These are phyloP conservation scores for Pythium pyrilobum DNA, from an alignment of 352 stramenopile genomes.

Conservation along the genomic window DNA sequence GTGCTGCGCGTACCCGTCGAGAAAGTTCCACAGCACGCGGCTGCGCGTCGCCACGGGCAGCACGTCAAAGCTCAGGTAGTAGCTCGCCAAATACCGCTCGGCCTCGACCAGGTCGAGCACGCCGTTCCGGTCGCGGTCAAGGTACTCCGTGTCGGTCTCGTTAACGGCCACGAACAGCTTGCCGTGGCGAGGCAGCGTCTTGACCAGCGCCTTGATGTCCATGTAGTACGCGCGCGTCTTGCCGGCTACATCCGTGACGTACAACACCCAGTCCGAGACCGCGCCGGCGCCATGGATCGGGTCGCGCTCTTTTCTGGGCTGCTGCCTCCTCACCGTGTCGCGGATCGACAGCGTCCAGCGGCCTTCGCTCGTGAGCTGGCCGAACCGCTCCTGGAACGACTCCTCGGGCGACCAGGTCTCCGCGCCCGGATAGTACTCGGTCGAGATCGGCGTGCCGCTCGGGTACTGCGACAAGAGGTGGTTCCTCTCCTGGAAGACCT, in stretches of 20 bases:
- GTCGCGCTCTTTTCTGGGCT: neutral
- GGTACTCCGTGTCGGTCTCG: conserved; percentile 53
- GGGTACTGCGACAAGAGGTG: conserved; percentile 56
- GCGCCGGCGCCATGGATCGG: conserved; percentile 35
- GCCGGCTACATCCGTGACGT: conserved; percentile 58
- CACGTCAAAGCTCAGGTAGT: conserved; percentile 40
- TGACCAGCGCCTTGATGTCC: conserved; percentile 52
- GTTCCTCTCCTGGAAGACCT: conserved; percentile 55
- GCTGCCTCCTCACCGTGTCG: conserved; percentile 21
- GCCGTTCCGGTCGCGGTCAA: conserved; percentile 55
- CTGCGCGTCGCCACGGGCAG: conserved; percentile 32
- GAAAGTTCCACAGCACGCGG: conserved; percentile 41
- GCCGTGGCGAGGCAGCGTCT: conserved; percentile 66
- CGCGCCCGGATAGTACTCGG: conserved; percentile 34
- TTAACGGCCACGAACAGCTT: conserved; percentile 48
- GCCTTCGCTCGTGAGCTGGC: conserved; percentile 40
- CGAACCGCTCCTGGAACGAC: conserved; percentile 47
- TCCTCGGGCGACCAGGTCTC: conserved; percentile 63
- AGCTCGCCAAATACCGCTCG: conserved; percentile 40
- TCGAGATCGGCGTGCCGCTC: conserved; percentile 45
- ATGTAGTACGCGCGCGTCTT: conserved; percentile 53
- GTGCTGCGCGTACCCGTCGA: conserved; percentile 35
- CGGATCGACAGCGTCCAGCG: conserved; percentile 52
- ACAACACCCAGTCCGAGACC: conserved; percentile 69
- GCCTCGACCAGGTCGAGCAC: conserved; percentile 56